A percentile compares a stretch with the other conserved stretches of the same genome.
These are phyloP conservation scores for Cucurbita ficifolia DNA, from an alignment of 306 rosid species.

Conservation along the genomic window DNA sequence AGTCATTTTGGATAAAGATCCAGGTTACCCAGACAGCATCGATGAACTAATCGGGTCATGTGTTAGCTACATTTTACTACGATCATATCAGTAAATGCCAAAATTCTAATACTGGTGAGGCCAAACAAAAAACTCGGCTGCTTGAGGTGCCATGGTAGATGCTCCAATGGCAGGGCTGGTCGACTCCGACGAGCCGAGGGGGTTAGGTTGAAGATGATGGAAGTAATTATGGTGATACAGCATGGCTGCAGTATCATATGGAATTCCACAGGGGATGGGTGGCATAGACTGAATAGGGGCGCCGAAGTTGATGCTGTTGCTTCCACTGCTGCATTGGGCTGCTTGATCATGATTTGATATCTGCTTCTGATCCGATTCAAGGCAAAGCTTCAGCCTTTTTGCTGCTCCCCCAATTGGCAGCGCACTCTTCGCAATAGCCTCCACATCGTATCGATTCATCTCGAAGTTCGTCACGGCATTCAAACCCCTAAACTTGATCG, in stretches of 20 bases:
- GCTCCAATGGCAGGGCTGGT: slow-evolving; percentile 5
- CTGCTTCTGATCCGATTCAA: slow-evolving; percentile 50
- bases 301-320: slow-evolving; percentile 52
- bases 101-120: slow-evolving; percentile 35
- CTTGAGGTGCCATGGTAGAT: slow-evolving; percentile 24
- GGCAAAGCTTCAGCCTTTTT: slow-evolving; percentile 64
- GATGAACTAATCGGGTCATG: not conserved
- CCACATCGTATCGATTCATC: slow-evolving; percentile 87
- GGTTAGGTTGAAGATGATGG: slow-evolving; percentile 46
- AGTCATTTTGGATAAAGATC: not conserved
- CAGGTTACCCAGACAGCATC: not conserved
- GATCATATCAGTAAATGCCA: not conserved
- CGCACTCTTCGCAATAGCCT: slow-evolving; percentile 60
- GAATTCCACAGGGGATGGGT: slow-evolving; percentile 49
- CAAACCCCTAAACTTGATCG: slow-evolving; percentile 81
- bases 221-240: slow-evolving; percentile 52
- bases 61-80: slow-evolving; percentile 1
- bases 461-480: slow-evolving; percentile 91
- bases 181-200: slow-evolving; percentile 18
- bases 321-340: slow-evolving; percentile 20
- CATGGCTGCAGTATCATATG: slow-evolving; percentile 42
- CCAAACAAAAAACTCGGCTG: slow-evolving; percentile 73
- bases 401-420: slow-evolving; percentile 93
- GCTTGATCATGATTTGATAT: slow-evolving; percentile 20
- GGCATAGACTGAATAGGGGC: slow-evolving; percentile 38